Conservation (phyloP, 2,329 filamentous ascomycete genomes). For the Zasmidium cellare region DNA sequence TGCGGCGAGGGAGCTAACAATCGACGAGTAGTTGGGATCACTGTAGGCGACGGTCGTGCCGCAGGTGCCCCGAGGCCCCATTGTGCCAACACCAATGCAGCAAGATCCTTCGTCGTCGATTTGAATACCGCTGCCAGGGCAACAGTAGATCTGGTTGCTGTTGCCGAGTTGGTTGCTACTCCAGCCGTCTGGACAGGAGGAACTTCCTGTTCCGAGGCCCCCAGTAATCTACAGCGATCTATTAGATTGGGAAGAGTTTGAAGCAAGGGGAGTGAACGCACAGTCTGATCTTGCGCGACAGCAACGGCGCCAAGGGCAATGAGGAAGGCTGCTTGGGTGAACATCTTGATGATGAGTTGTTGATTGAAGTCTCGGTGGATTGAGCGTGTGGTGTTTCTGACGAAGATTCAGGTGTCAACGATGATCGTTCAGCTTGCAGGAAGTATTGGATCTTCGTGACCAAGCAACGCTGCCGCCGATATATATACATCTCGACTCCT, state of each 20-base stretch:
- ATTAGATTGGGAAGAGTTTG: not conserved
- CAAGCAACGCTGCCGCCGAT: too few relatives aligned
- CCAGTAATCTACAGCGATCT: too few relatives aligned
- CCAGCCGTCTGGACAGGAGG: not conserved
- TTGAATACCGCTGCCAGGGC: not conserved
- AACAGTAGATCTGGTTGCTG: not conserved
- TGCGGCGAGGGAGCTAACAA: not conserved
- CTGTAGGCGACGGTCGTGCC: not conserved
- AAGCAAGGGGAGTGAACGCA: not conserved
- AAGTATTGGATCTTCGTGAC: too few relatives aligned
- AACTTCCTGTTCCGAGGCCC: too few relatives aligned
- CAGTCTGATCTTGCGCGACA: not conserved
- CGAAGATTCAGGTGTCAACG: not conserved
- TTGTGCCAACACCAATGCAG: not conserved
- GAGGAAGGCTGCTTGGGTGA: not conserved
- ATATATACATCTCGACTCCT: not conserved
- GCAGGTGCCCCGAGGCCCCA: not conserved
- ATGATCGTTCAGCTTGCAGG: too few relatives aligned
- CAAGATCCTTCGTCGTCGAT: not conserved
- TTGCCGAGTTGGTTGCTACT: not conserved
- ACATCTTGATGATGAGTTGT: not conserved
- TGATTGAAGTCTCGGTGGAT: not conserved
- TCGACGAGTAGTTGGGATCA: not conserved
- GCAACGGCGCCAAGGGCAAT: not conserved
- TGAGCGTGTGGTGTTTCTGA: not conserved